phyloP scores from a whole-genome alignment of 805 yeast species.

The Kodamaea jinghongensis region DNA sequence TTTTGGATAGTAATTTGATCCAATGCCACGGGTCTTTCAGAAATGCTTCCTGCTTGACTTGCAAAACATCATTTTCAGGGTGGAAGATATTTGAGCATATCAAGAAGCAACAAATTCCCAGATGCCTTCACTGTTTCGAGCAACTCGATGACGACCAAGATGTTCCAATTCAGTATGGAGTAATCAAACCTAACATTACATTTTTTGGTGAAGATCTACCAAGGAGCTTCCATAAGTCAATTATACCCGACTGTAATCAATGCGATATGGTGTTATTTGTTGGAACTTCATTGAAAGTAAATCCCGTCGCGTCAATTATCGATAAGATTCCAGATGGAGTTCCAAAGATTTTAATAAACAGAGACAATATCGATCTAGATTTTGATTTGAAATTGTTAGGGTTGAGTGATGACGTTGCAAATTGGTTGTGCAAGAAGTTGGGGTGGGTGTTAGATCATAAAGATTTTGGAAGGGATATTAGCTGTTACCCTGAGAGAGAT shows the following conservation, averaged over 20 bases:
- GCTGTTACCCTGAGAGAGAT: too few relatives aligned
- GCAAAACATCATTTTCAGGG: conserved; percentile 56
- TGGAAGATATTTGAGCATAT: conserved; percentile 44
- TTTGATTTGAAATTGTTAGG: conserved; percentile 42
- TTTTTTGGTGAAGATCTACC: conserved; percentile 75
- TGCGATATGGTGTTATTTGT: conserved; percentile 81
- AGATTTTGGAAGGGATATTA: neutral
- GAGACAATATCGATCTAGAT: conserved; percentile 35
- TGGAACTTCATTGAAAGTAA: conserved; percentile 80
- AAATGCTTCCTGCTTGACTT: conserved; percentile 72
- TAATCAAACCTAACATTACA: conserved; percentile 88
- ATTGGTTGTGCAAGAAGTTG: conserved; percentile 31
- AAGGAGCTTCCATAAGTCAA: conserved; percentile 28
- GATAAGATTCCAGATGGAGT: conserved; percentile 30
- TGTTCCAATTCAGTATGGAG: conserved; percentile 34
- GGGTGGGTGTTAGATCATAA: conserved; percentile 26
- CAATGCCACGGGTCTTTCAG: conserved; percentile 86
- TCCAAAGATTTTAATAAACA: conserved; percentile 40
- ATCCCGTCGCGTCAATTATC: conserved; percentile 44
- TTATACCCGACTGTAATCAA: conserved; percentile 51
- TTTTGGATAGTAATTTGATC: conserved; percentile 55
- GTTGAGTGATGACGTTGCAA: conserved; percentile 40
- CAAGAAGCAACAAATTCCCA: conserved; percentile 49
- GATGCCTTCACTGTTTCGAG: conserved; percentile 47
- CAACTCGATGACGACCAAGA: conserved; percentile 23